A percentile compares a stretch with the other conserved stretches of the same genome.
phyloP scores from a whole-genome alignment of 495 filamentous ascomycete genomes.

The Platismatia glauca region DNA sequence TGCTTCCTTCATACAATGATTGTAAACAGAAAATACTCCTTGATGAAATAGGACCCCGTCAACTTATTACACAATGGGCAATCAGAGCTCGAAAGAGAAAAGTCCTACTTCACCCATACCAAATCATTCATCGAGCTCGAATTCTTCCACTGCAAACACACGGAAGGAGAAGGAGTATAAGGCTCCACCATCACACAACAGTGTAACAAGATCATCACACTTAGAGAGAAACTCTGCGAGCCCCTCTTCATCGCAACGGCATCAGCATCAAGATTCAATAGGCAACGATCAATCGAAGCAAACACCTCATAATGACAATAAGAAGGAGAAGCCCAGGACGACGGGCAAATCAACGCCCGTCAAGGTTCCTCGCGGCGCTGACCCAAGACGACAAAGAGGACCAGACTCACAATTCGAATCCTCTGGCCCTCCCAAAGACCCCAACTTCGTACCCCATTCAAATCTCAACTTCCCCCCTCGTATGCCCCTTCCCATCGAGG shows the following conservation, averaged over 20 bases:
- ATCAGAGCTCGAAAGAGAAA: constrained; percentile 25
- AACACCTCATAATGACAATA: constrained; percentile 14
- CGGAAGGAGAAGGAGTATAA: constrained; percentile 19
- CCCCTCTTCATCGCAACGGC: constrained; percentile 13
- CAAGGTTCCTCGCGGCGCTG: constrained; percentile 35
- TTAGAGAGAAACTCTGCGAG: constrained; percentile 13
- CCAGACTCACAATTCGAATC: constrained; percentile 30
- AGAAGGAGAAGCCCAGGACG: constrained; percentile 26
- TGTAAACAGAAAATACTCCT: not conserved
- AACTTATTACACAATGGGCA: constrained; percentile 21
- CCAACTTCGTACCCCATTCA: constrained; percentile 42
- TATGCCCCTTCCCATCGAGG: constrained; percentile 82
- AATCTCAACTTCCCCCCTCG: constrained; percentile 71
- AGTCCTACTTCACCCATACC: not conserved
- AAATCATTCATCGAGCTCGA: constrained; percentile 22
- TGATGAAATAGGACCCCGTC: not conserved
- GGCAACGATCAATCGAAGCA: constrained; percentile 25
- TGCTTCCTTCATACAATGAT: not conserved
- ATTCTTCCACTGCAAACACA: constrained; percentile 16
- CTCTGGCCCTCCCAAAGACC: constrained; percentile 40
- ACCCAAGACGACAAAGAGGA: constrained; percentile 22
- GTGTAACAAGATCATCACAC: constrained; percentile 18
- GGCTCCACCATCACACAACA: constrained; percentile 2
- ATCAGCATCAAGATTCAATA: constrained; percentile 18
- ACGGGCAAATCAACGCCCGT: constrained; percentile 40